Base-by-base conservation (phyloP, 768 basidiomycete genomes). In the Trametes punicea region DNA sequence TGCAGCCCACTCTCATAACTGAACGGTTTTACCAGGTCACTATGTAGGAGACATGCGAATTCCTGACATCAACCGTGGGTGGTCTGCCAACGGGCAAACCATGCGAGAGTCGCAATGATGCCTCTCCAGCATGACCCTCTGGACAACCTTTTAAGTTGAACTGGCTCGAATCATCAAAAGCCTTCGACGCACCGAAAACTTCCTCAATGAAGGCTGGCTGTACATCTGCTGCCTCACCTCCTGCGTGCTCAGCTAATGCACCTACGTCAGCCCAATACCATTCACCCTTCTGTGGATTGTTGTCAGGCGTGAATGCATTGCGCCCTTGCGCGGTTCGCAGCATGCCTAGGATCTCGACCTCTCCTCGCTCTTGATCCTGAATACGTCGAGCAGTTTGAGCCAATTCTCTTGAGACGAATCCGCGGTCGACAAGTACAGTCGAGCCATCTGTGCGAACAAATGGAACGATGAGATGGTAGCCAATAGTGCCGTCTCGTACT, bases 211-310 rank as follows among this genome's bases (percentile, higher is more conserved):
- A 82, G 0, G 98, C 93, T 29, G 92, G 89, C 65, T 96, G 94
- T 1, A 96, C 87, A 39, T 79, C 75, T 18, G 80, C 82, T 6
- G 73, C 67, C 54, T 84, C 81, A 1, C 91, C 93, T 15, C 93
- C 93, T 16, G 83, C 85, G 61, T 78, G 79, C 46, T 85, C 77
- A 6, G 87, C 84, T 85, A 99, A 93, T 23, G 83, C 80, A 16
- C 81, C 78, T 6, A 93, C 78, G 67, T 98, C 93, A 18, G 82
- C 82, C 90, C 93, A 99, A 65, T 90, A 93, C 95, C 96, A 99
- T 69, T 85, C 81, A 10, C 88, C 87, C 48, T 82, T 78, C 42
- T 80, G 79, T 0, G 90, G 87, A 39, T 82, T 78, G 68, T 99
- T 99, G 48, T 92, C 86, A 16, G 95, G 95, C 2, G 93, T 95